These are phyloP conservation scores for Thozetella sp. DNA, from an alignment of 495 filamentous ascomycete species.

Conservation along the genomic window DNA sequence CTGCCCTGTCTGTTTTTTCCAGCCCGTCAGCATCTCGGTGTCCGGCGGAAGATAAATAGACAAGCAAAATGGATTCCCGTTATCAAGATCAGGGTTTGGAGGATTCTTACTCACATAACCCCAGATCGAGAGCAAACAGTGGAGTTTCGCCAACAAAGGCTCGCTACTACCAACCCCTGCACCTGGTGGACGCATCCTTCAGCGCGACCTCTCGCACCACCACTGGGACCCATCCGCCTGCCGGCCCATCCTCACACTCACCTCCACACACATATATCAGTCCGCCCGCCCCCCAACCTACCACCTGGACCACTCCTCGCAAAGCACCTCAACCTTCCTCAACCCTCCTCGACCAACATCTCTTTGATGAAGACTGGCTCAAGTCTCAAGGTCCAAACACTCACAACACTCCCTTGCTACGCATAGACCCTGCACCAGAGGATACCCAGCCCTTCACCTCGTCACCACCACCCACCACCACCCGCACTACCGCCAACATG, in stretches of 20 bases:
- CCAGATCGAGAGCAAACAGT: slow-evolving; percentile 40
- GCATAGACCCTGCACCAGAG: slow-evolving; percentile 33
- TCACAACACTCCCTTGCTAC: slow-evolving; percentile 32
- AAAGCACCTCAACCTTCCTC: slow-evolving; percentile 21
- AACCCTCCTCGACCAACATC: slow-evolving; percentile 16
- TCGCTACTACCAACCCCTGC: slow-evolving; percentile 27
- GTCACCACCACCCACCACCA: slow-evolving; percentile 17
- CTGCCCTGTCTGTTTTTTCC: slow-evolving; percentile 3
- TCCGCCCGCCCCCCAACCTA: slow-evolving; percentile 20
- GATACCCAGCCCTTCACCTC: slow-evolving; percentile 19
- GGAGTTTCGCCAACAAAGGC: slow-evolving; percentile 34
- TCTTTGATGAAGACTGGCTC: slow-evolving; percentile 32
- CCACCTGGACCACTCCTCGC: slow-evolving; percentile 19
- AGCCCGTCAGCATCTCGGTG: slow-evolving; percentile 7
- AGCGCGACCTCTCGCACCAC: slow-evolving; percentile 23
- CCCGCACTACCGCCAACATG: slow-evolving; percentile 7
- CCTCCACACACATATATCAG: slow-evolving; percentile 26
- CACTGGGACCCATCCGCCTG: slow-evolving; percentile 27
- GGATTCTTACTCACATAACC: slow-evolving; percentile 44
- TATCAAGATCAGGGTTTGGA: slow-evolving; percentile 28
- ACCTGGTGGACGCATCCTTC: slow-evolving; percentile 30
- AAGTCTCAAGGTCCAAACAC: slow-evolving; percentile 19
- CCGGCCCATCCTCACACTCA: slow-evolving; percentile 22
- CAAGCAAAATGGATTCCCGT: slow-evolving; percentile 29
- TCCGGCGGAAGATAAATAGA: slow-evolving; percentile 3